Conservation (phyloP, 2,329 filamentous ascomycete genomes). For the Fusarium nanum region DNA sequence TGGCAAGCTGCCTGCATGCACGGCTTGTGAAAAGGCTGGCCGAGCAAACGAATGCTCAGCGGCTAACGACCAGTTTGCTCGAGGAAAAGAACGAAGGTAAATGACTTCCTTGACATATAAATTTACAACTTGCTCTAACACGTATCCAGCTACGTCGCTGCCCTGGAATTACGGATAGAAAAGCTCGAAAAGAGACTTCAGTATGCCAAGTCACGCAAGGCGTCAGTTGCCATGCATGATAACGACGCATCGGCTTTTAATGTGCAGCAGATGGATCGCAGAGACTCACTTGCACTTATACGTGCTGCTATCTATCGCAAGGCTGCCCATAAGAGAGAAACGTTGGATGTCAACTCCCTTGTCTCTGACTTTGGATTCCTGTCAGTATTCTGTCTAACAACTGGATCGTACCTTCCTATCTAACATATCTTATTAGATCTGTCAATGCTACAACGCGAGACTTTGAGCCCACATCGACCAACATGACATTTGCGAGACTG, state of each 20-base stretch:
- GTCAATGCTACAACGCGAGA: slow-evolving; percentile 95
- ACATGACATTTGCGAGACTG: slow-evolving; percentile 92
- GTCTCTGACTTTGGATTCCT: slow-evolving; percentile 94
- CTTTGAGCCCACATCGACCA: slow-evolving; percentile 87
- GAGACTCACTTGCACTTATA: slow-evolving; percentile 72
- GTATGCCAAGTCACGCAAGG: slow-evolving; percentile 77
- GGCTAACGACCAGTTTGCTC: slow-evolving; percentile 94
- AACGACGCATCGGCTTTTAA: slow-evolving; percentile 55
- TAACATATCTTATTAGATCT: slow-evolving; percentile 65
- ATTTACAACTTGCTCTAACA: slow-evolving; percentile 14
- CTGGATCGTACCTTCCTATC: neutral
- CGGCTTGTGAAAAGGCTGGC: slow-evolving; percentile 92
- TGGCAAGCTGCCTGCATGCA: slow-evolving; percentile 94
- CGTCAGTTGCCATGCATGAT: slow-evolving; percentile 74
- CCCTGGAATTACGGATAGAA: slow-evolving; percentile 90
- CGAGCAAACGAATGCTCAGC: slow-evolving; percentile 89
- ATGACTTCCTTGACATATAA: slow-evolving; percentile 22
- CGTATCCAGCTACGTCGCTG: slow-evolving; percentile 81
- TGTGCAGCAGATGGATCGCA: slow-evolving; percentile 63
- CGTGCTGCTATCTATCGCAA: slow-evolving; percentile 73
- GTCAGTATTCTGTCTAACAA: slow-evolving; percentile 59
- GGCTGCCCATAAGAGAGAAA: slow-evolving; percentile 75
- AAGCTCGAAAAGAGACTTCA: slow-evolving; percentile 83
- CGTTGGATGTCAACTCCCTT: slow-evolving; percentile 88
- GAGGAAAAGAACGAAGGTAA: slow-evolving; percentile 91